Conservation (phyloP, 192 early-diverging fungal species). For the Coemansia pectinata region DNA sequence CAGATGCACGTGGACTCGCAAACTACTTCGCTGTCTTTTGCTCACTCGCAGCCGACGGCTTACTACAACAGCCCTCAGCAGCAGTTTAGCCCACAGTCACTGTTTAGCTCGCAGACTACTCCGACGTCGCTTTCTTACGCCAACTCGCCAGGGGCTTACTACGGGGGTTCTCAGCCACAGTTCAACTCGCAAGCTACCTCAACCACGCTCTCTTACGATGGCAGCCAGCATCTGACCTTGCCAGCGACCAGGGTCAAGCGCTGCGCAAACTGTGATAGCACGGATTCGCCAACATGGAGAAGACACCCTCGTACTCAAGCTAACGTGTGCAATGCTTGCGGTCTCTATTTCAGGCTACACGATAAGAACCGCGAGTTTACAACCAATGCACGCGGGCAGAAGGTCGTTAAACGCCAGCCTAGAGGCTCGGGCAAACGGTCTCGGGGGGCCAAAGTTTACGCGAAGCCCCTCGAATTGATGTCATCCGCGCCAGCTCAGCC, state of each 20-base stretch:
- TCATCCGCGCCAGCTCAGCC: background rate
- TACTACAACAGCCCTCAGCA: background rate
- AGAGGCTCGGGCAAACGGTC: conserved; percentile 3
- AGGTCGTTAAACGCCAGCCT: conserved; percentile 24
- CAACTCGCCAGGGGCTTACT: background rate
- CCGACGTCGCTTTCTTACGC: background rate
- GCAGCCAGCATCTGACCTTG: background rate
- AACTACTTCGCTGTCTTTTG: too few relatives aligned
- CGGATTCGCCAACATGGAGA: conserved; percentile 30
- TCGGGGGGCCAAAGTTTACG: background rate
- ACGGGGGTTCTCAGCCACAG: background rate
- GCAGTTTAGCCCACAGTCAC: background rate
- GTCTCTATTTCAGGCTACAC: conserved; percentile 31
- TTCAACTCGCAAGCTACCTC: background rate
- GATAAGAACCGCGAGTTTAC: conserved; percentile 10
- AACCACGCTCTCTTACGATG: background rate
- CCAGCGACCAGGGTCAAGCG: background rate
- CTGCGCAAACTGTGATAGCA: background rate
- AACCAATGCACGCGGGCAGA: conserved; percentile 4
- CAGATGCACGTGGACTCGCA: background rate
- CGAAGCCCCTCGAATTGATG: background rate
- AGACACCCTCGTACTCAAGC: background rate
- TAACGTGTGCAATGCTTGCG: conserved; percentile 37
- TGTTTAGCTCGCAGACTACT: background rate
- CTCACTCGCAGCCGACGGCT: background rate